Conservation (phyloP, 192 early-diverging fungal genomes). For the Rhizoclosmatium globosum region DNA sequence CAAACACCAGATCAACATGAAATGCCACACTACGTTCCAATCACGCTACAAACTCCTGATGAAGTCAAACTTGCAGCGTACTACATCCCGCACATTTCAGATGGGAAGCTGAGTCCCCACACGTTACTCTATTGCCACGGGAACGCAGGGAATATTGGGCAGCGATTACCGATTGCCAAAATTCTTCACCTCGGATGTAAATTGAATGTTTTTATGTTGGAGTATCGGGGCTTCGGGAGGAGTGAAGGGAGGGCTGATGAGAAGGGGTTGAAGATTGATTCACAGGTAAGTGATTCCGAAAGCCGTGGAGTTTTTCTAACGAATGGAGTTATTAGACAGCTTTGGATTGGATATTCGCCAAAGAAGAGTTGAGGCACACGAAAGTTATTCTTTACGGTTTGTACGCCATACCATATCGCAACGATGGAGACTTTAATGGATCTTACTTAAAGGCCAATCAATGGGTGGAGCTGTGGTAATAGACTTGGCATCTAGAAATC, state of each 20-base stretch:
- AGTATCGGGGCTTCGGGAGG: conserved; percentile 96
- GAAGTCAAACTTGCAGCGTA: conserved; percentile 5
- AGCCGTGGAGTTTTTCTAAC: neutral
- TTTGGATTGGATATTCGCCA: conserved; percentile 82
- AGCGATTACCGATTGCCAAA: conserved; percentile 91
- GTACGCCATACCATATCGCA: neutral
- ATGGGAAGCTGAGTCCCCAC: neutral
- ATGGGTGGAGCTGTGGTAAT: conserved; percentile 97
- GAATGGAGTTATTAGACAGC: conserved; percentile 62
- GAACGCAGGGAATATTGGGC: conserved; percentile 99
- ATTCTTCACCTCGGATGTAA: conserved; percentile 65
- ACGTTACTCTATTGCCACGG: conserved; percentile 94
- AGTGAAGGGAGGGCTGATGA: conserved; percentile 89
- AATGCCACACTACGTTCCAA: conserved; percentile 66
- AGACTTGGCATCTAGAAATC: conserved; percentile 80
- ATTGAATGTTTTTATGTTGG: conserved; percentile 95
- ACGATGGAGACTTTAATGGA: neutral
- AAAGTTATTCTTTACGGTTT: conserved; percentile 83
- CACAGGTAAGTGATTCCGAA: conserved; percentile 57
- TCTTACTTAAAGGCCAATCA: conserved; percentile 68
- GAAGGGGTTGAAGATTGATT: conserved; percentile 87
- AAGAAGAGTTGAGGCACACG: conserved; percentile 76
- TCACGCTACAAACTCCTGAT: conserved; percentile 35
- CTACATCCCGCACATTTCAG: conserved; percentile 34
- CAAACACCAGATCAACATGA: conserved; percentile 50